Evolutionary conservation across 352 stramenopile genomes (phyloP).

Genomic region (Phytophthora colocasiae): DNA sequence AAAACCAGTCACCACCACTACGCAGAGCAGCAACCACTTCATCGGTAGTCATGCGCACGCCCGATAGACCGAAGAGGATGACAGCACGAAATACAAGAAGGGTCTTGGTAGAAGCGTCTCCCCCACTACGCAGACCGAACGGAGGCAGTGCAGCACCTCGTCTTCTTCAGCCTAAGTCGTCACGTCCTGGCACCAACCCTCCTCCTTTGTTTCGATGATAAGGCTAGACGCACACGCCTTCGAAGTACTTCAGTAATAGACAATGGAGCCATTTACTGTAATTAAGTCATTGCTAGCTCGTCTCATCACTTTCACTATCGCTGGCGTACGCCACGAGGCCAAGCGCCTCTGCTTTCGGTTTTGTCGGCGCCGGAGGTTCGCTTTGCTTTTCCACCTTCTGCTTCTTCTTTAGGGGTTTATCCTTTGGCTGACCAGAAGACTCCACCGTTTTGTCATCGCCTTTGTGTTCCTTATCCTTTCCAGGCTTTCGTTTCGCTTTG

Average conservation of each 20-base stretch:
- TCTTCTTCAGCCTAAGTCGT: slow-evolving; percentile 34
- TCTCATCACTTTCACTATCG: slow-evolving; percentile 61
- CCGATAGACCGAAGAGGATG: slow-evolving; percentile 74
- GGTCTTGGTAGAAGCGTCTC: slow-evolving; percentile 79
- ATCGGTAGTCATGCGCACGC: slow-evolving; percentile 77
- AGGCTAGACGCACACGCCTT: not conserved
- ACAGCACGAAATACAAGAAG: slow-evolving; percentile 43
- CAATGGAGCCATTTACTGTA: no score
- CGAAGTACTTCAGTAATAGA: no score
- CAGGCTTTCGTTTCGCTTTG: slow-evolving; percentile 62
- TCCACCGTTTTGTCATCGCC: slow-evolving; percentile 21
- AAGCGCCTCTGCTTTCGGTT: slow-evolving; percentile 21
- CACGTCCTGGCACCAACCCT: slow-evolving; percentile 22
- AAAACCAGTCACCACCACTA: slow-evolving; percentile 15
- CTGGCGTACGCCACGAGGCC: slow-evolving; percentile 71
- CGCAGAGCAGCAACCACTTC: slow-evolving; percentile 26
- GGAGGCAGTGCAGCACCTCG: slow-evolving; percentile 24
- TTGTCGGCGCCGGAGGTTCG: not conserved
- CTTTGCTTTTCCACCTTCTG: slow-evolving; percentile 22
- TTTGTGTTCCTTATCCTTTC: slow-evolving; percentile 32
- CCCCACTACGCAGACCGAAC: slow-evolving; percentile 64
- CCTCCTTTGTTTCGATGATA: slow-evolving; percentile 41
- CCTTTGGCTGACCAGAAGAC: slow-evolving; percentile 15
- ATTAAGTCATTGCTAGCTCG: slow-evolving; percentile 11
- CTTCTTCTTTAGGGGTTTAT: slow-evolving; percentile 29